Evolutionary conservation across 1,284 basidiomycete genomes (phyloP).

Genomic region (Vanrija sp.): DNA sequence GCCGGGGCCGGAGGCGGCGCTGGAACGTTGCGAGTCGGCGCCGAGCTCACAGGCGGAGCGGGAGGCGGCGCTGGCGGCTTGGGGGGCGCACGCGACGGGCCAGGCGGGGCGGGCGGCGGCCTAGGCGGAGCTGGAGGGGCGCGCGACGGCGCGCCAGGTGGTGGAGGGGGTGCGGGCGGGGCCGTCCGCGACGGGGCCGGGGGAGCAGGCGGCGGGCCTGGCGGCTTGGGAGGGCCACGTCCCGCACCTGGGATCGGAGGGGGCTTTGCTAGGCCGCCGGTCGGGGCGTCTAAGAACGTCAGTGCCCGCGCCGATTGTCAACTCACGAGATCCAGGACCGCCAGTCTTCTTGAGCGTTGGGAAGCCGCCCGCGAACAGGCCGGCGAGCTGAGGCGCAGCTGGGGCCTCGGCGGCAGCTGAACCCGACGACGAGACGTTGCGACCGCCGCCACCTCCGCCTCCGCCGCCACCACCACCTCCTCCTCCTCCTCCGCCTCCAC

Average conservation of each 20-base stretch:
- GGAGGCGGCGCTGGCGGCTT: conserved; percentile 15
- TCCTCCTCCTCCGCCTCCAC: conserved; percentile 53
- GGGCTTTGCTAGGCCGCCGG: conserved; percentile 20
- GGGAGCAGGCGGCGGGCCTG: conserved; percentile 13
- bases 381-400: conserved; percentile 60
- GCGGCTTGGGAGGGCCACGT: conserved; percentile 15
- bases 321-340: conserved; percentile 53
- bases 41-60: conserved; percentile 34
- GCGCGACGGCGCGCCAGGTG: conserved; percentile 20
- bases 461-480: conserved; percentile 47
- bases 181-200: conserved; percentile 17
- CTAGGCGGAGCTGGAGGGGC: conserved; percentile 15
- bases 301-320: not conserved
- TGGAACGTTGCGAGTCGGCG: not conserved
- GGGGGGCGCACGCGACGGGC: conserved; percentile 10
- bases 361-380: conserved; percentile 83
- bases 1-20: not conserved
- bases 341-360: conserved; percentile 79
- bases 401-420: conserved; percentile 50
- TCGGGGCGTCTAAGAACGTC: conserved; percentile 12
- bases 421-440: conserved; percentile 13
- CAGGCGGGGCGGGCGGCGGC: conserved; percentile 5
- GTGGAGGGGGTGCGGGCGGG: conserved; percentile 18
- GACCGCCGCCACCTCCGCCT: conserved; percentile 15
- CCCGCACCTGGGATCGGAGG: conserved; percentile 21